Conservation (phyloP, 164 flowering plant genomes). For the Akebia trifoliata region DNA sequence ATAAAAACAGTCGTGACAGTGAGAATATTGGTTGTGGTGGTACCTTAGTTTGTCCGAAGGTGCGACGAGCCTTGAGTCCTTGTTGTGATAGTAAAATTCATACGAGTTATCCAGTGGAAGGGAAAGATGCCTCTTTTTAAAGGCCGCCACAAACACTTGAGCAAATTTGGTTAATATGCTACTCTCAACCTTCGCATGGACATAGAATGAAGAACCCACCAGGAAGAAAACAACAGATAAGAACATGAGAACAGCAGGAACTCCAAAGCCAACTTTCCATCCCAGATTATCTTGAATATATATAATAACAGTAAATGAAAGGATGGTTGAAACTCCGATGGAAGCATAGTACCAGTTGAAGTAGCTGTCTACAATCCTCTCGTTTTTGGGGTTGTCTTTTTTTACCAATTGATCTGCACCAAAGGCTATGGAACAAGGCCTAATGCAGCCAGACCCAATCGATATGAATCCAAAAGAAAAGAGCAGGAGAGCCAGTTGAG, state of each 20-base stretch:
- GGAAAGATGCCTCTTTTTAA: constrained; percentile 31
- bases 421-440: constrained; percentile 44
- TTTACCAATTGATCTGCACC: constrained; percentile 43
- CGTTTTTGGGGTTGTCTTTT: constrained; percentile 19
- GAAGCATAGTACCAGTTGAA: constrained; percentile 42
- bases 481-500: constrained; percentile 26
- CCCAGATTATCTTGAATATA: constrained; percentile 37
- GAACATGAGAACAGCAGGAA: constrained; percentile 34
- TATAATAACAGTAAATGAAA: constrained; percentile 31
- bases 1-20: not conserved
- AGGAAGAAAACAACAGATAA: constrained; percentile 36
- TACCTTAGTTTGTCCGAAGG: constrained; percentile 48
- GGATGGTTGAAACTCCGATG: constrained; percentile 17
- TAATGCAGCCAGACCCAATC: constrained; percentile 40
- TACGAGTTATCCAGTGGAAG: constrained; percentile 17
- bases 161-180: constrained; percentile 33
- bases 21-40: not conserved
- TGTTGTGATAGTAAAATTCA: constrained; percentile 14
- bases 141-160: constrained; percentile 33
- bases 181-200: constrained; percentile 27
- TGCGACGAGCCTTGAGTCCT: constrained; percentile 18
- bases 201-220: constrained; percentile 35
- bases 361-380: constrained; percentile 23
- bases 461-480: constrained; percentile 36
- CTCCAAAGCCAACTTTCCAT: constrained; percentile 45